A percentile compares a stretch with the other conserved stretches of the same genome.
Evolutionary conservation across 1,284 basidiomycete genomes (phyloP).

Genomic region (Tremellales sp.): DNA sequence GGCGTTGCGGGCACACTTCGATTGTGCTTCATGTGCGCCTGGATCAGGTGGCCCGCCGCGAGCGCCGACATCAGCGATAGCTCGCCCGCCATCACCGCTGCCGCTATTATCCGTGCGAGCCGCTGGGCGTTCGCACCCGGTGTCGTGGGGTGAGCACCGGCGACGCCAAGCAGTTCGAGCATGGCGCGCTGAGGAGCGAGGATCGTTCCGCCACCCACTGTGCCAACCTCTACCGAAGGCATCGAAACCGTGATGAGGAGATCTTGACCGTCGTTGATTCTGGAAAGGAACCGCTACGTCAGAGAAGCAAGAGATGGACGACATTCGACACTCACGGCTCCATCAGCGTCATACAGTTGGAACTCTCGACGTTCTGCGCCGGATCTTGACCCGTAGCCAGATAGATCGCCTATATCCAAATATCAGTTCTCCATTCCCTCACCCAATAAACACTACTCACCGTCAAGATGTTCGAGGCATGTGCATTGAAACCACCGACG

Average conservation of each 20-base stretch:
- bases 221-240: constrained; percentile 95
- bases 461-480: constrained; percentile 96
- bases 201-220: constrained; percentile 92
- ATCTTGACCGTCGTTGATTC: constrained; percentile 83
- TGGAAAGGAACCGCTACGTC: constrained; percentile 38
- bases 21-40: constrained; percentile 67
- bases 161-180: constrained; percentile 85
- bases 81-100: constrained; percentile 92
- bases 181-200: constrained; percentile 84
- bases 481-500: constrained; percentile 97
- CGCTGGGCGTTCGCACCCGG: constrained; percentile 84
- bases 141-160: constrained; percentile 73
- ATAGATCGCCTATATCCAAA: constrained; percentile 64
- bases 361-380: constrained; percentile 97
- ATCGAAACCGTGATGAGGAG: constrained; percentile 87
- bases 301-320: neutral
- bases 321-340: constrained; percentile 71
- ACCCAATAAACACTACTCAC: constrained; percentile 38
- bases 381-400: constrained; percentile 98
- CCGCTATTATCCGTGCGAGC: constrained; percentile 80
- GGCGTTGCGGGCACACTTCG: constrained; percentile 44
- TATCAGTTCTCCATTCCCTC: constrained; percentile 2
- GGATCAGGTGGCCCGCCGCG: constrained; percentile 85
- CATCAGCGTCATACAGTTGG: constrained; percentile 98
- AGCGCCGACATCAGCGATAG: constrained; percentile 82